Evolutionary conservation across 2,329 filamentous ascomycete species (phyloP).

Genomic region (Fusarium longipes): DNA sequence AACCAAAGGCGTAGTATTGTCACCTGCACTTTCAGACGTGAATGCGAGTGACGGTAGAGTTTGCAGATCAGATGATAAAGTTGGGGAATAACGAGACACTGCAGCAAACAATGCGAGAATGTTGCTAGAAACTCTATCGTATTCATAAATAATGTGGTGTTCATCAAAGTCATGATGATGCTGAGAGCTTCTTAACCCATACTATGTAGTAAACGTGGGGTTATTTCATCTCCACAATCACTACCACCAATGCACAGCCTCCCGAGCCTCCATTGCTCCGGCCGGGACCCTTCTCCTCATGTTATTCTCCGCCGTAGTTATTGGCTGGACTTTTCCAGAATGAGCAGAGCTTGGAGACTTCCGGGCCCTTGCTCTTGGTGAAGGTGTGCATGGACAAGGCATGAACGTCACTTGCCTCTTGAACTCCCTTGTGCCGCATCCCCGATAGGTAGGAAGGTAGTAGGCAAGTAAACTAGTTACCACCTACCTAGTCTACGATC

Average conservation of each 20-base stretch:
- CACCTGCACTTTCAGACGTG: background rate
- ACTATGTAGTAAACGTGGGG: conserved; percentile 19
- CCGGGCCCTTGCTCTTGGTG: conserved; percentile 15
- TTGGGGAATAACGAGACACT: background rate
- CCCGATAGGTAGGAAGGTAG: conserved; percentile 15
- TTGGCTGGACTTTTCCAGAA: conserved; percentile 17
- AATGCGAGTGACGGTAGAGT: background rate
- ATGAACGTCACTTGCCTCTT: conserved; percentile 43
- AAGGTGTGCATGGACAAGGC: conserved; percentile 21
- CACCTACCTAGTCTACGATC: too few relatives aligned
- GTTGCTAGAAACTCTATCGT: background rate
- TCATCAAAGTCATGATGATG: background rate
- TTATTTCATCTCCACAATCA: conserved; percentile 15
- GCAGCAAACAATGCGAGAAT: background rate
- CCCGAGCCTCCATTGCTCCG: conserved; percentile 41
- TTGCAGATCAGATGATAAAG: background rate
- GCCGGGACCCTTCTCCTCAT: conserved; percentile 18
- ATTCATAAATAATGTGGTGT: too few relatives aligned
- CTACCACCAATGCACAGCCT: conserved; percentile 11
- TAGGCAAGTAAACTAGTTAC: too few relatives aligned
- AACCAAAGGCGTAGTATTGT: conserved; percentile 23
- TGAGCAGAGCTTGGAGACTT: conserved; percentile 7
- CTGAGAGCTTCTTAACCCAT: background rate
- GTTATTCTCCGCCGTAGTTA: conserved; percentile 11
- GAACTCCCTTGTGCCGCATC: conserved; percentile 39